Percentiles rank a stretch among this genome's conserved stretches.
These are phyloP conservation scores for Xylaria longipes DNA, from an alignment of 495 filamentous ascomycete species.

Conservation along the genomic window DNA sequence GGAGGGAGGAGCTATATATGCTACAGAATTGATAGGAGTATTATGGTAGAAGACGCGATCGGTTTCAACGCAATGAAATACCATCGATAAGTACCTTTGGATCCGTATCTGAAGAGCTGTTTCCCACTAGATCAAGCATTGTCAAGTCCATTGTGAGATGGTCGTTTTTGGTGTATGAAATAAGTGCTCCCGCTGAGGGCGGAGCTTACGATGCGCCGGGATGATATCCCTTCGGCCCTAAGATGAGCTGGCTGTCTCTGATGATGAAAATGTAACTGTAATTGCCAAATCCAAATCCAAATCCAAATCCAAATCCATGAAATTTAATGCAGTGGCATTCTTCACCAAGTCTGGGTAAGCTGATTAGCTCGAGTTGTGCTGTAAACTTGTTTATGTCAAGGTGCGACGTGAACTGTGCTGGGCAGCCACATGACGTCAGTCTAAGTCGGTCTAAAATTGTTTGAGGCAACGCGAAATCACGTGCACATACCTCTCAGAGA, in stretches of 20 bases:
- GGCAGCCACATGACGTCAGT: conserved; percentile 17
- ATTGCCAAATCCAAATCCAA: too few species aligned
- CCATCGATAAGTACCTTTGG: conserved; percentile 17
- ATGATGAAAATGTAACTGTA: too few species aligned
- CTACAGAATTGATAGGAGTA: background rate
- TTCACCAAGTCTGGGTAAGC: background rate
- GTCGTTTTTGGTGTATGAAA: background rate
- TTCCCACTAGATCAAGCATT: background rate
- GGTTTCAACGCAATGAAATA: background rate
- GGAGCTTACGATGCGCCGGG: background rate
- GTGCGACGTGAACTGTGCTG: background rate
- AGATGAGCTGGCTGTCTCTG: background rate
- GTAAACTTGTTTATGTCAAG: background rate
- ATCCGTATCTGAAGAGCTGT: background rate
- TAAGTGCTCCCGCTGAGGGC: background rate
- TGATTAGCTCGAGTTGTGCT: background rate
- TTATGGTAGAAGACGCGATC: background rate
- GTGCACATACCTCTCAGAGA: background rate
- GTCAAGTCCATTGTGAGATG: background rate
- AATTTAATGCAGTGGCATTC: too few species aligned
- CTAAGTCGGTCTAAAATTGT: background rate
- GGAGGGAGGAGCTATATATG: background rate
- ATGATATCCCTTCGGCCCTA: background rate
- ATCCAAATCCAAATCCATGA: background rate
- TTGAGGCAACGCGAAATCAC: conserved; percentile 7